Base-by-base conservation (phyloP, 1,284 basidiomycete species). In the Pascua guehoae region DNA sequence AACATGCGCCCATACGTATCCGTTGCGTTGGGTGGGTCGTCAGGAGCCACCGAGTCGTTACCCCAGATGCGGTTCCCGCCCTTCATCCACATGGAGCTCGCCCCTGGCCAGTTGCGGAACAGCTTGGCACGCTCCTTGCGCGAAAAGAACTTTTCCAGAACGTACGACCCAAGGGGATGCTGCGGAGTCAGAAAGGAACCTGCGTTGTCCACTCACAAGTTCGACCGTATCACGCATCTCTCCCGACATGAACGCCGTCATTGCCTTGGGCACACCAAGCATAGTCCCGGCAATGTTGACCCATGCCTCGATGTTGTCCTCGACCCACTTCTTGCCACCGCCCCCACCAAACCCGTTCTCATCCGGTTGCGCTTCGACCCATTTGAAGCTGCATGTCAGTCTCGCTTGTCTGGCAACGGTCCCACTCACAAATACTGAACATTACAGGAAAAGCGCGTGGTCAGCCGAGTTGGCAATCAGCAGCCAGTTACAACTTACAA, bases 151-250 rank as follows among this genome's bases (percentile, higher is more conserved):
- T 75, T 81, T 56, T 84, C 83, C 2, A 84, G 72, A 12, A 83
- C 71, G 67, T 80, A 83, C 1, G 80, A 79, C 0, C 79, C 81
- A 1, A 81, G 78, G 1, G 80, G 80, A 60, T 80, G 78, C 64
- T 81, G 63, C 49, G 72, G 70, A 50, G 74, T 10, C 17, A 45
- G 14, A 14, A 11, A 16, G n/a, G 15, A 11, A 10, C 5, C 2
- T 32, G 12, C 24, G 24, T 32, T 32, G 24, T 32, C 41, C 62
- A 60, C 71, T 60, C 37, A 74, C 74, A 15, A 78, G 56, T 71
- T 96, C 89, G 10, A 97, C 94, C 0, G 94, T 98, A 67, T 98
- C 91, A 73, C 88, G 87, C 94, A 97, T 97, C 69, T 91, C 90
- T 10, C 89, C 89, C 0, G 91, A 93, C 37, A 98, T 80, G 72